Conservation (phyloP, 2,329 filamentous ascomycete genomes). For the Fusarium setosum region DNA sequence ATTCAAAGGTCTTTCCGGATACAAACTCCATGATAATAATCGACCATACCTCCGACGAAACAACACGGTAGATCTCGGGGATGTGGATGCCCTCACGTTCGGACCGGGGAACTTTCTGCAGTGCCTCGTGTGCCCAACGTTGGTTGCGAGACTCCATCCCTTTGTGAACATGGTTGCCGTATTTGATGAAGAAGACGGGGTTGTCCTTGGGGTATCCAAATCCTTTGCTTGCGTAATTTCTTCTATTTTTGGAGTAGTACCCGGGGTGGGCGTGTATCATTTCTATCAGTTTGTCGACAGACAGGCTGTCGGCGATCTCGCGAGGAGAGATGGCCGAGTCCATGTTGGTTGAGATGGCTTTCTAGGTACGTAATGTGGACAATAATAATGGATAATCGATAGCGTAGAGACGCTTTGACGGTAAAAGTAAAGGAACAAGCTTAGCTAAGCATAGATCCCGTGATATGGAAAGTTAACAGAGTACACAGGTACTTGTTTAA, state of each 20-base stretch:
- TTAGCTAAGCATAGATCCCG: too few relatives aligned
- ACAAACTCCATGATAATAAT: constrained; percentile 8
- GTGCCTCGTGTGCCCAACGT: not conserved
- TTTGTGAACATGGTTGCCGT: not conserved
- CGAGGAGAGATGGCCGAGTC: not conserved
- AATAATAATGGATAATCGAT: not conserved
- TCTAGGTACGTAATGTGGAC: not conserved
- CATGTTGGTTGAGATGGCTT: not conserved
- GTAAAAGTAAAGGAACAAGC: too few relatives aligned
- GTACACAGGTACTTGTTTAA: too few relatives aligned
- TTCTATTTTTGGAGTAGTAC: not conserved
- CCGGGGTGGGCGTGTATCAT: not conserved
- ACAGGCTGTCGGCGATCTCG: not conserved
- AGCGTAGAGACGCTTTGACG: not conserved
- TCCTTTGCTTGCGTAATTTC: not conserved
- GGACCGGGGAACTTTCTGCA: not conserved
- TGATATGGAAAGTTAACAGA: too few relatives aligned
- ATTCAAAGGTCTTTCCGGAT: not conserved
- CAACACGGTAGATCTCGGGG: not conserved
- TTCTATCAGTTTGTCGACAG: not conserved
- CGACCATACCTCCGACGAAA: not conserved
- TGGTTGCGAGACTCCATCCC: not conserved
- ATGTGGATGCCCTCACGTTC: constrained; percentile 3
- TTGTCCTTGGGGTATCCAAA: not conserved
- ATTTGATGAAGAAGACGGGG: not conserved